Conservation (phyloP, 805 yeast genomes). For the Saccharomycopsis schoenii region DNA sequence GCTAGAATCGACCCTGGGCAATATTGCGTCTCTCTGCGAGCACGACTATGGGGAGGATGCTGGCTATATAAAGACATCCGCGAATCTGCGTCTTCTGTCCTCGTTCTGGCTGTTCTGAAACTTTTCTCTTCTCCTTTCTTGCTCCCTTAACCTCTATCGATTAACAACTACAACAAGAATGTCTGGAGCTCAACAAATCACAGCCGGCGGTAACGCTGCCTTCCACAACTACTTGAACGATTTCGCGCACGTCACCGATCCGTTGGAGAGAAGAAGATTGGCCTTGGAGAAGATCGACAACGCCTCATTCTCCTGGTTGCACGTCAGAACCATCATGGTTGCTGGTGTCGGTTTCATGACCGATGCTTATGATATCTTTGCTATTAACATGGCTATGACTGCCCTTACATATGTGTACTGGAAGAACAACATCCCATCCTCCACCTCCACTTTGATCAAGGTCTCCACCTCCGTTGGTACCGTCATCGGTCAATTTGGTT, state of each 20-base stretch:
- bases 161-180: background rate
- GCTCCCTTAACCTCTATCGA: background rate
- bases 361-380: conserved; percentile 87
- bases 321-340: conserved; percentile 68
- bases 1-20: background rate
- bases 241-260: conserved; percentile 75
- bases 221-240: conserved; percentile 76
- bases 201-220: conserved; percentile 75
- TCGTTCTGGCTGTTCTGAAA: background rate
- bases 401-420: conserved; percentile 75
- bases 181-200: conserved; percentile 18
- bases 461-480: conserved; percentile 92
- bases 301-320: conserved; percentile 74
- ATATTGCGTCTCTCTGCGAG: background rate
- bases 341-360: conserved; percentile 88
- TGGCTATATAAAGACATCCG: background rate
- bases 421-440: conserved; percentile 51
- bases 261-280: conserved; percentile 76
- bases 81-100: background rate
- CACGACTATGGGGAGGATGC: background rate
- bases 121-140: background rate
- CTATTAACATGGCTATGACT: conserved; percentile 72
- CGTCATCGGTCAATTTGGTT: conserved; percentile 80
- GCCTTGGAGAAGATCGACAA: conserved; percentile 79
- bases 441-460: conserved; percentile 69